A percentile compares a stretch with the other conserved stretches of the same genome.
Evolutionary conservation across 148 eudicot genomes (phyloP).

Genomic region (Dianthus caryophyllus): DNA sequence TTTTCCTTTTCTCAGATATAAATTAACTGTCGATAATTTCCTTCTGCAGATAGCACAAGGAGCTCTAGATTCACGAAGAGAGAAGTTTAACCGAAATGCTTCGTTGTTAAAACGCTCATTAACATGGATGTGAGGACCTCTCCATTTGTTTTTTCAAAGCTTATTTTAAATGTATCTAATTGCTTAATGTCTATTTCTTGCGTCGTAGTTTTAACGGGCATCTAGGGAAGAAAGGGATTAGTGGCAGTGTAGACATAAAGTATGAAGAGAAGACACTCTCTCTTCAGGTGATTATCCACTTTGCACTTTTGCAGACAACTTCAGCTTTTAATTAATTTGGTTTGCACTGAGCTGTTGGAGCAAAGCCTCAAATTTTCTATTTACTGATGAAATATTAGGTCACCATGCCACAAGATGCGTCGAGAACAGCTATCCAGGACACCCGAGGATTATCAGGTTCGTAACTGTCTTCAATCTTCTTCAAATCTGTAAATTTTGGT

Average conservation of each 20-base stretch:
- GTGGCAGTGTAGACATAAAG: conserved; percentile 65
- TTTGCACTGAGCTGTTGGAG: not conserved
- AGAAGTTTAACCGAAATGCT: conserved; percentile 66
- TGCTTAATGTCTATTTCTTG: not conserved
- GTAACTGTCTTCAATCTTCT: conserved; percentile 17
- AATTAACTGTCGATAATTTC: not conserved
- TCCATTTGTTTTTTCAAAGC: not conserved
- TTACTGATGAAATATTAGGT: conserved; percentile 40
- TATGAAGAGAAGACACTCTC: conserved; percentile 70
- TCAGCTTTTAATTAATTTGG: not conserved
- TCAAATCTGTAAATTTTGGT: not conserved
- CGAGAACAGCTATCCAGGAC: conserved; percentile 71
- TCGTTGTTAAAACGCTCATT: conserved; percentile 63
- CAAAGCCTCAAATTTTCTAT: not conserved
- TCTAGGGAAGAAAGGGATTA: conserved; percentile 84
- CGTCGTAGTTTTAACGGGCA: conserved; percentile 74
- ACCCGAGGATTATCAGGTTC: conserved; percentile 98
- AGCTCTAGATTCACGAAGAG: conserved; percentile 54
- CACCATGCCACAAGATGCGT: conserved; percentile 96
- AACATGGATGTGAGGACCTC: conserved; percentile 71
- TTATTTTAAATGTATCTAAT: not conserved
- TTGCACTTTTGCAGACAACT: conserved; percentile 7
- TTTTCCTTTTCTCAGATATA: not conserved
- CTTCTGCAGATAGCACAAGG: conserved; percentile 51
- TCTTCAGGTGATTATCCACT: conserved; percentile 57